Conservation (phyloP, 148 eudicot species). For the Cornus controversa region DNA sequence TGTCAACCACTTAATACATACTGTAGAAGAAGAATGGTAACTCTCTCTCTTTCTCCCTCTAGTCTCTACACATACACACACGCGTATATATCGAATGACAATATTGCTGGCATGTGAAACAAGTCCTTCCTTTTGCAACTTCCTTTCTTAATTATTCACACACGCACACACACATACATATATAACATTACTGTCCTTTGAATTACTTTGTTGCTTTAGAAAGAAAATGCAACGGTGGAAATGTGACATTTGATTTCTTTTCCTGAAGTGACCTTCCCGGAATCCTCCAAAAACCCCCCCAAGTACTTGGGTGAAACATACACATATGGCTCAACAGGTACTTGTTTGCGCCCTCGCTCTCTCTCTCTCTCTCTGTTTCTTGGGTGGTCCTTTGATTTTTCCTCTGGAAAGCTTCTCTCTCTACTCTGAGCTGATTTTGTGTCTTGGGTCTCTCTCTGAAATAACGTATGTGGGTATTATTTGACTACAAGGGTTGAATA, state of each 20-base stretch:
- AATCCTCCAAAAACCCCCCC: neutral
- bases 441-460: neutral
- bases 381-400: neutral
- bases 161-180: neutral
- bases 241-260: neutral
- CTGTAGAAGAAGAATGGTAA: neutral
- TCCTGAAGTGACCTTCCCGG: conserved; percentile 10
- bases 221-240: neutral
- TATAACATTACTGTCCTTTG: neutral
- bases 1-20: too few relatives aligned
- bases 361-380: neutral
- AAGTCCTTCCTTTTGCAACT: neutral
- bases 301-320: neutral
- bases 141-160: neutral
- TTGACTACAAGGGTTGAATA: neutral
- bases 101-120: neutral
- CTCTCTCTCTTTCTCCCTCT: conserved; percentile 10
- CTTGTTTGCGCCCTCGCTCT: neutral
- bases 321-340: conserved; percentile 35
- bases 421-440: neutral
- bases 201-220: neutral
- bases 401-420: neutral
- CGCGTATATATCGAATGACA: neutral
- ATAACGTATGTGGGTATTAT: neutral
- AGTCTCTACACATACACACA: too few relatives aligned